Evolutionary conservation across 108 stramenopile species (phyloP).

Genomic region (Fistulifera pelliculosa): DNA sequence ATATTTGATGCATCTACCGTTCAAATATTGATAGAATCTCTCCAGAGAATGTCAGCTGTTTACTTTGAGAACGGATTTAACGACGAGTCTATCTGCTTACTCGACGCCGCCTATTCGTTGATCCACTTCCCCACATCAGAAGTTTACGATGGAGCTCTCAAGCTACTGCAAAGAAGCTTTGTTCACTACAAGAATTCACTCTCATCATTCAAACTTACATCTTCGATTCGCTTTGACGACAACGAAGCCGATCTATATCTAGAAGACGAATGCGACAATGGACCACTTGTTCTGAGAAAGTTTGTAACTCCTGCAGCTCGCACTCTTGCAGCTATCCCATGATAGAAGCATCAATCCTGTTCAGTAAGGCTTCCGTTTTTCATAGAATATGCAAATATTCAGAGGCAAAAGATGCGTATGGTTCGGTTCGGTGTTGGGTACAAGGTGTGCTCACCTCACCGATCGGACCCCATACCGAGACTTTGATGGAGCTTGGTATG

Average conservation of each 20-base stretch:
- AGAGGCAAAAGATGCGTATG: conserved; percentile 9
- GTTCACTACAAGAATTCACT: no score
- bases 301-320: conserved; percentile 4
- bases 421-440: conserved; percentile 1
- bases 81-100: no score
- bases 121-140: no score
- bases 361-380: conserved; percentile 29
- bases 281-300: conserved; percentile 19
- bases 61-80: no score
- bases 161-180: no score
- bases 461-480: conserved; percentile 1
- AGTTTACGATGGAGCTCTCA: no score
- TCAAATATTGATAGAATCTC: no score
- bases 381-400: conserved; percentile 14
- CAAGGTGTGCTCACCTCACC: not conserved
- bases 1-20: no score
- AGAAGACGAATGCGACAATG: conserved; percentile 45
- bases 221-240: no score
- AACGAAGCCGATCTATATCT: conserved; percentile 13
- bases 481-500: conserved; percentile 20
- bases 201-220: no score
- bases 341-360: conserved; percentile 22
- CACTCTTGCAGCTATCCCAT: conserved; percentile 4
- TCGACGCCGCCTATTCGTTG: no score
- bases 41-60: no score